phyloP scores from a whole-genome alignment of 2,329 filamentous ascomycete species.

The Mycosphaerella arachidis region DNA sequence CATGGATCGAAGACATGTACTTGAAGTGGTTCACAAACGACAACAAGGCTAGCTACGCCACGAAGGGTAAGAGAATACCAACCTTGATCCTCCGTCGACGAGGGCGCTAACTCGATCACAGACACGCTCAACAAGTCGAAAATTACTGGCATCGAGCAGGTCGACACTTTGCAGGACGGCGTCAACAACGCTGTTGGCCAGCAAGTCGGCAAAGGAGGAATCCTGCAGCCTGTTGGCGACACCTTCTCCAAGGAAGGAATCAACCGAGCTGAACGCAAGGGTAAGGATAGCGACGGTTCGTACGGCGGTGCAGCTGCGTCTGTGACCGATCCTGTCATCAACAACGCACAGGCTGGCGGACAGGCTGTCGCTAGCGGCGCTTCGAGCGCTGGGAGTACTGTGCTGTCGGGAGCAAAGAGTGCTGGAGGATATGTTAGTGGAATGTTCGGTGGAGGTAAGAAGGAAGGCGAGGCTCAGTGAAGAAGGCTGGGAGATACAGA shows the following conservation, averaged over 20 bases:
- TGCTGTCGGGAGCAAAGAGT: conserved; percentile 30
- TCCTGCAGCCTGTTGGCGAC: conserved; percentile 62
- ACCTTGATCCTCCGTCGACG: conserved; percentile 1
- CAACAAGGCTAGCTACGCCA: conserved; percentile 69
- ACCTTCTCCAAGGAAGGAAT: conserved; percentile 59
- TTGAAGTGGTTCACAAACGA: conserved; percentile 69
- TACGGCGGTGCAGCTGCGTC: conserved; percentile 41
- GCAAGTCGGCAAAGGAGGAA: conserved; percentile 64
- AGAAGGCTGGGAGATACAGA: conserved; percentile 1
- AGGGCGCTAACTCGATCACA: conserved; percentile 29
- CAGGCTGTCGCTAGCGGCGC: conserved; percentile 24
- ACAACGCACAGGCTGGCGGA: conserved; percentile 28
- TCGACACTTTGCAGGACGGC: conserved; percentile 65
- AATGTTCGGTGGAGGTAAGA: conserved; percentile 31
- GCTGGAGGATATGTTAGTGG: conserved; percentile 33
- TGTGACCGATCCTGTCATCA: conserved; percentile 30
- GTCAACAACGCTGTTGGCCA: conserved; percentile 59
- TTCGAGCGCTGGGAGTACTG: conserved; percentile 24
- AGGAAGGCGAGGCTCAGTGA: conserved; percentile 19
- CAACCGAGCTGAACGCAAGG: conserved; percentile 60
- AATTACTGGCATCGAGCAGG: conserved; percentile 61
- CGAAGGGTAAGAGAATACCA: conserved; percentile 52
- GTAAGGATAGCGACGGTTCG: conserved; percentile 57
- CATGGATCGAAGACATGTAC: conserved; percentile 71
- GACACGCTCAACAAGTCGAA: conserved; percentile 66